phyloP scores from a whole-genome alignment of 768 basidiomycete species.

The Exidia glandulosa region DNA sequence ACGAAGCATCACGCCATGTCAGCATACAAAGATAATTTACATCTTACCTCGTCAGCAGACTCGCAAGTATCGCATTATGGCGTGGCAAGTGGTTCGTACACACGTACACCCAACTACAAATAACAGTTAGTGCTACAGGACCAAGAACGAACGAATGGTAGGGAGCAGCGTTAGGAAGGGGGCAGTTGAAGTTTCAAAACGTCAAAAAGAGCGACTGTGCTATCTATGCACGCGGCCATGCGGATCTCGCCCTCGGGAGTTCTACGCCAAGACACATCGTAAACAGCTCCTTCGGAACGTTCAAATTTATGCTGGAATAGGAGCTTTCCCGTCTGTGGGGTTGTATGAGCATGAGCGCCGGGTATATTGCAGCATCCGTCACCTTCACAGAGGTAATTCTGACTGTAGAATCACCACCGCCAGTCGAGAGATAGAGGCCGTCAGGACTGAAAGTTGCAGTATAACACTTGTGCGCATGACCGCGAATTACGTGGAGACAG shows the following conservation, averaged over 20 bases:
- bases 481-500: constrained; percentile 61
- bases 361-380: neutral
- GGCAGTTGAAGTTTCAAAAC: neutral
- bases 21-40: neutral
- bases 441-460: constrained; percentile 66
- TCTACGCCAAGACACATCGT: neutral
- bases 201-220: neutral
- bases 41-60: too few relatives aligned
- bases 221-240: neutral
- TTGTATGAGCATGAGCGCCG: neutral
- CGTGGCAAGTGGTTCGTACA: neutral
- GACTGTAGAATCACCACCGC: constrained; percentile 24
- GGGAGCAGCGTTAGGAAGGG: neutral
- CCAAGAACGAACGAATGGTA: neutral
- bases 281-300: too few relatives aligned
- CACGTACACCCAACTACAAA: neutral
- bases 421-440: constrained; percentile 62
- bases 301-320: neutral
- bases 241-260: neutral
- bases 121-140: neutral
- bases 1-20: neutral
- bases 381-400: neutral
- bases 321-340: neutral
- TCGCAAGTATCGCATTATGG: too few relatives aligned
- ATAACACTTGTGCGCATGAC: constrained; percentile 64